These are phyloP conservation scores for Ceratocystis cacaofunesta DNA, from an alignment of 2,329 filamentous ascomycete genomes.

Conservation along the genomic window DNA sequence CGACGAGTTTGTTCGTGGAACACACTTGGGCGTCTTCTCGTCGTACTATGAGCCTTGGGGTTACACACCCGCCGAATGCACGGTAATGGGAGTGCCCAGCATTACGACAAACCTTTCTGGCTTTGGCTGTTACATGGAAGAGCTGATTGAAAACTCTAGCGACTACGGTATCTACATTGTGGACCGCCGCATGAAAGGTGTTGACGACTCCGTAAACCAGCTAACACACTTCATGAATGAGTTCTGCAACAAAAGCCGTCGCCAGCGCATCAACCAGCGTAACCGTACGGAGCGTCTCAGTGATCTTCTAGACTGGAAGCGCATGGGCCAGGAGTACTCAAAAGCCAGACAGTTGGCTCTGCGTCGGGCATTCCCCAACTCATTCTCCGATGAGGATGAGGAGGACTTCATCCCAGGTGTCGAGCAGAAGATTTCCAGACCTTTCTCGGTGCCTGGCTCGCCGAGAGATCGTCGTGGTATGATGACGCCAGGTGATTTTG, in stretches of 20 bases:
- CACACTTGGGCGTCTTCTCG: conserved; percentile 85
- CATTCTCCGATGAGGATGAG: conserved; percentile 72
- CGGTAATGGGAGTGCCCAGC: conserved; percentile 95
- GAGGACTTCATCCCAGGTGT: conserved; percentile 84
- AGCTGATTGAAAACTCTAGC: conserved; percentile 91
- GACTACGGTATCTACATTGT: conserved; percentile 99
- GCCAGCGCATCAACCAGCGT: conserved; percentile 95
- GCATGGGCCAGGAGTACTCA: conserved; percentile 98
- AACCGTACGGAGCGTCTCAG: conserved; percentile 92
- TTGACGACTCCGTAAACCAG: conserved; percentile 96
- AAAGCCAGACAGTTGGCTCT: conserved; percentile 90
- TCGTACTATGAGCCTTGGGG: conserved; percentile 99
- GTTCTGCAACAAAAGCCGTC: conserved; percentile 80
- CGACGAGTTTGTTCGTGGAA: conserved; percentile 95
- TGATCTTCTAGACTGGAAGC: conserved; percentile 95
- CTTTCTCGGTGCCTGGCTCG: conserved; percentile 85
- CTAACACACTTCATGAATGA: conserved; percentile 75
- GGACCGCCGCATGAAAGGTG: conserved; percentile 83
- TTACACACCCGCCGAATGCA: conserved; percentile 95
- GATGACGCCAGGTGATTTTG: conserved; percentile 99
- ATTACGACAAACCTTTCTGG: conserved; percentile 97
- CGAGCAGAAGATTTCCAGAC: conserved; percentile 88
- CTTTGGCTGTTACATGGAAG: conserved; percentile 99
- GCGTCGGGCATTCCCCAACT: conserved; percentile 76
- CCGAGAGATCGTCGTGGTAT: conserved; percentile 82